Evolutionary conservation across 2,329 filamentous ascomycete species (phyloP).

Genomic region (Epichloe elymi): DNA sequence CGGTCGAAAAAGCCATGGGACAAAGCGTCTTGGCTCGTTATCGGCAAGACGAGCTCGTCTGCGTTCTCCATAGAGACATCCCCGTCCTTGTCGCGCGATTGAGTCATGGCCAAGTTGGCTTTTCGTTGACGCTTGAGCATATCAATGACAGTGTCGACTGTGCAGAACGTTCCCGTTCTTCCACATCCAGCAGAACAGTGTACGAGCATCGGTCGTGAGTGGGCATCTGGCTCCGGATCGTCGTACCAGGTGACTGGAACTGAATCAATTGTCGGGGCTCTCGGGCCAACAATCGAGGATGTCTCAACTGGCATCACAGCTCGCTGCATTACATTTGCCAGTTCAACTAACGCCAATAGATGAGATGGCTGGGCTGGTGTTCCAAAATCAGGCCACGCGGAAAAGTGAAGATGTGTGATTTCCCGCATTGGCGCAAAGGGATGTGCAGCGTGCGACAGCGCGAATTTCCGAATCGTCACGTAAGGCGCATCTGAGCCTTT

Average conservation of each 20-base stretch:
- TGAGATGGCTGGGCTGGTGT: slow-evolving; percentile 81
- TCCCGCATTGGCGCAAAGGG: slow-evolving; percentile 82
- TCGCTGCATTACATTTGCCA: slow-evolving; percentile 63
- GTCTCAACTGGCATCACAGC: slow-evolving; percentile 37
- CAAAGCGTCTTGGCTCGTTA: slow-evolving; percentile 11
- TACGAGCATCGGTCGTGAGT: slow-evolving; percentile 63
- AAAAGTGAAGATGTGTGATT: slow-evolving; percentile 88
- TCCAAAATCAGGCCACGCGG: slow-evolving; percentile 95
- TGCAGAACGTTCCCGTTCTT: slow-evolving; percentile 91
- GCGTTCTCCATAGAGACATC: slow-evolving; percentile 32
- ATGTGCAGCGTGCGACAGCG: slow-evolving; percentile 59
- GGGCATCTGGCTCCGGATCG: slow-evolving; percentile 42
- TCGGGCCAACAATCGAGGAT: slow-evolving; percentile 20
- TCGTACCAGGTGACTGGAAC: slow-evolving; percentile 34
- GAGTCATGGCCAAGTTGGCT: slow-evolving; percentile 15
- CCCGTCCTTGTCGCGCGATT: slow-evolving; percentile 22
- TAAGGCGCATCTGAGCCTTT: slow-evolving; percentile 48
- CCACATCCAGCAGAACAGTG: slow-evolving; percentile 96
- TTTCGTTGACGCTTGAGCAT: slow-evolving; percentile 80
- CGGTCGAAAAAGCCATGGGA: slow-evolving; percentile 8
- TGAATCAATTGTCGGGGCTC: slow-evolving; percentile 15
- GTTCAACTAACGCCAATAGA: slow-evolving; percentile 76
- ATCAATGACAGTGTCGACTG: slow-evolving; percentile 88
- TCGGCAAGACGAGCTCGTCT: slow-evolving; percentile 18
- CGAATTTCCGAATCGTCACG: slow-evolving; percentile 78